These are phyloP conservation scores for Fusarium zealandicum DNA, from an alignment of 2,329 filamentous ascomycete genomes.

Conservation along the genomic window DNA sequence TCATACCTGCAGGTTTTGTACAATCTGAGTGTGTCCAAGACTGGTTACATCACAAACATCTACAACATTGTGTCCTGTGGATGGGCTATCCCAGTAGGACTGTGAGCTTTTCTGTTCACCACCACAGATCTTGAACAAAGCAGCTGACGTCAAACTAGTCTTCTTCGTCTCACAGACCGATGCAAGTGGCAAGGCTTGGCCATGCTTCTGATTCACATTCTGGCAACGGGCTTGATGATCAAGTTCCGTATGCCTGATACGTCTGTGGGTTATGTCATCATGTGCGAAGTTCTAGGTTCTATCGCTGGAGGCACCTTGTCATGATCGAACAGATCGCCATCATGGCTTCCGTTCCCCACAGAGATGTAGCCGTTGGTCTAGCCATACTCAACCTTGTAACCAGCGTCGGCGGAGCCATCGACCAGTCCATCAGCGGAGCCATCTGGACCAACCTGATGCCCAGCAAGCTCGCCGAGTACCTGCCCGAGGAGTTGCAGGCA, in stretches of 20 bases:
- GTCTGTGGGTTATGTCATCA: conserved; percentile 47
- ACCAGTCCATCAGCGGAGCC: conserved; percentile 50
- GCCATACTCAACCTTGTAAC: conserved; percentile 63
- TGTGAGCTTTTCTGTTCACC: conserved; percentile 26
- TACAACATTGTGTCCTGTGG: conserved; percentile 15
- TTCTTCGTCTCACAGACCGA: conserved; percentile 43
- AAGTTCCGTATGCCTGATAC: conserved; percentile 58
- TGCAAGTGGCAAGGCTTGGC: conserved; percentile 43
- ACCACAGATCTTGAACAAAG: conserved; percentile 12
- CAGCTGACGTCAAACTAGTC: conserved; percentile 36
- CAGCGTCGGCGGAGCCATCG: conserved; percentile 62
- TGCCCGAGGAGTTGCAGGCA: conserved; percentile 24
- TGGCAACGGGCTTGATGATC: conserved; percentile 62
- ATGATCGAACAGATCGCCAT: conserved; percentile 45
- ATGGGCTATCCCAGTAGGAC: conserved; percentile 11
- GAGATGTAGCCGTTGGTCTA: conserved; percentile 60
- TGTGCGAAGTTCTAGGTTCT: conserved; percentile 42
- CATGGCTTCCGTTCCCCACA: conserved; percentile 41
- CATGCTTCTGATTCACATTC: conserved; percentile 46
- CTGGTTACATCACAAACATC: conserved; percentile 24
- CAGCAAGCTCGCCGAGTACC: conserved; percentile 26
- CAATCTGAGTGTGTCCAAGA: conserved; percentile 11
- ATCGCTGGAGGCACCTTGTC: conserved; percentile 45
- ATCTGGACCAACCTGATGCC: conserved; percentile 44
- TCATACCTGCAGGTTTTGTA: conserved; percentile 26